Base-by-base conservation (phyloP, 208 protist genomes). In the Dictyostelium gargantuum region DNA sequence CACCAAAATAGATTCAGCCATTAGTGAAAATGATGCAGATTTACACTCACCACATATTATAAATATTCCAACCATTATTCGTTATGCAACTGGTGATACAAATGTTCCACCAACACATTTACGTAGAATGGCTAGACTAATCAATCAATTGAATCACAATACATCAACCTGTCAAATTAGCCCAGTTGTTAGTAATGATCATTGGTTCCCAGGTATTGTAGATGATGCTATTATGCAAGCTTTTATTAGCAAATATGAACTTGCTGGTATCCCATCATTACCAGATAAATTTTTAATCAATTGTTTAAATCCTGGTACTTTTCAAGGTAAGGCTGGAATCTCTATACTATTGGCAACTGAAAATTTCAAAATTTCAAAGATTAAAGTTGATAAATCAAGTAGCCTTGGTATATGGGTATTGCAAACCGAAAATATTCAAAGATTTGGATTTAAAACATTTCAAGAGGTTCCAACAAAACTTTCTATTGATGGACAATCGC, bases 201-300 rank as follows among this genome's bases (percentile, higher is more conserved):
- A 91, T 73, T 91, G 84, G 84, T 91, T 91, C 17, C 32, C 32
- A 40, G 84, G 84, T 58, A 54, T 91, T 44, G 84, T 91, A n/a
- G 84, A 91, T 56, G 84, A 91, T 56, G 84, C 70, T 10, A 80
- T 58, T 5, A 91, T 91, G 84, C 84, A 91, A 73, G 50, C 50
- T 46, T 91, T 91, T 29, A 68, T 91, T 13, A 73, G 56, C 23
- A n/a, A 38, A 5, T 35, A 91, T 46, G 19, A n/a, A 3, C 4
- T 70, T 0, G 11, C 38, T 13, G n/a, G 46, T 2, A 70, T 70
- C 6, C 84, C 72, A 68, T 15, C 19, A 5, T 73, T 91, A n/a
- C 48, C 66, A 23, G 32, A 15, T 10, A 35, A 2, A 44, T 91
- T 91, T 23, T 29, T 46, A 26, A 73, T 80, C 6, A 66, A 42